Evolutionary conservation across 108 stramenopile species (phyloP), one percentile per base, ranked within the genome.

Genomic region (Nitzschia sp.): DNA sequence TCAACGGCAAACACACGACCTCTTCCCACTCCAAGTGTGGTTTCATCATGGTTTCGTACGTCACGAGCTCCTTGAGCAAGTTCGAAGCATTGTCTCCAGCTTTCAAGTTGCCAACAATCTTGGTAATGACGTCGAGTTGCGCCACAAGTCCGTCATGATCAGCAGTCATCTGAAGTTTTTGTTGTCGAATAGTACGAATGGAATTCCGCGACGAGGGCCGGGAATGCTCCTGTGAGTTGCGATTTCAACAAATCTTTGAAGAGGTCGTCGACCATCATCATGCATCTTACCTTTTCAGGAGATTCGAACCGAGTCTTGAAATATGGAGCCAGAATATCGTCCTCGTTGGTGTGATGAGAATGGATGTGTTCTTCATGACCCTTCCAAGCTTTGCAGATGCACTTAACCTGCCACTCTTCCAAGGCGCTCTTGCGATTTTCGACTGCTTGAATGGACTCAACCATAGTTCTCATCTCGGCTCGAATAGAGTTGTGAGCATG

Each of bases 11-110:
- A 26, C 55, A 65, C 62, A 45, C 47, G 0, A 25, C 66, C 55
- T 84, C 83, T 59, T 84, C 83, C 29, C 81, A 68, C 13, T 38
- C 18, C 53, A 84, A 78, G 60, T 84, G 83, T 17, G 76, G 79
- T 13, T 54, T 25, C 59, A 84, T 71, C 24, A 48, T 54, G 13
- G 45, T 29, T 33, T 68, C 30, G 64, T 84, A 84, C 11, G 45
- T 34, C 17, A 54, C 15, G 19, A 77, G 62, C 53, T 58, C 62
- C 5, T 34, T 45, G 18, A 42, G 19, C 29, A 84, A 29, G n/a
- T 19, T 5, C 3, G 32, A 58, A 33, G 77, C 59, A 1, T 31
- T 47, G 47, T 66, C 75, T 24, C 68, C 75, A 19, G 34, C 56
- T 35, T 77, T 74, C 32, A 77, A 38, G 30, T n/a, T 46, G 26